Evolutionary conservation across 1,284 basidiomycete genomes (phyloP), one percentile per base, ranked within the genome.

Genomic region (Puccinia hordei): DNA sequence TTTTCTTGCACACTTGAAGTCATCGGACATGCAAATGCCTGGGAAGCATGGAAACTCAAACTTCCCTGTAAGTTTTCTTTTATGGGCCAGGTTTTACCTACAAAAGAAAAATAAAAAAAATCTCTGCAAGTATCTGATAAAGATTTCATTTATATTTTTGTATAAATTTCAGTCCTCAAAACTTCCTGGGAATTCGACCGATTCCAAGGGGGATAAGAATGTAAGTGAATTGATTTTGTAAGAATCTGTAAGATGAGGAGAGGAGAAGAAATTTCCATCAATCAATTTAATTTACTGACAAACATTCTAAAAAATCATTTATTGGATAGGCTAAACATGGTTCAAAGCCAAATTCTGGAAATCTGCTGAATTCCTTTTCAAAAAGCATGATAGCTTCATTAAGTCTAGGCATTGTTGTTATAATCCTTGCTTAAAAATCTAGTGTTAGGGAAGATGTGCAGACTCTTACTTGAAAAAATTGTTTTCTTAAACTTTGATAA

Each of bases 191-290:
- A 33, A 33, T 17, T 59, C 57, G 17, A 33, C 57, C 1, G 57
- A 59, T 59, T 59, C 57, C 10, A 59, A 59, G 27, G 53, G 53
- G 13, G 53, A 55, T 12, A 55, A 55, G 53, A 55, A 55, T 55
- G 53, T 55, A 55, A 55, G 53, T 41, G 12, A 41, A 55, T 55
- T n/a, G n/a, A 55, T 2, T 24, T 19, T 55, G 30, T 51, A 51
- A 51, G 5, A 51, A 55, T n/a, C 8, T 24, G 24, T 24, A 9
- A 8, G 24, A 24, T 24, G 22, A 24, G 12, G 24, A 24, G 53
- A 55, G 15, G 15, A 15, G 49, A 51, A 51, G 22, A 51, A 6
- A 51, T 4, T 4, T 41, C 12, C 38, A 41, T 41, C 12, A 4
- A 41, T 41, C 6, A 3, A 55, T 27, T 6, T 12, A 5, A 24